These are phyloP conservation scores for Lupinus albus DNA, from an alignment of 306 rosid species.

Conservation along the genomic window DNA sequence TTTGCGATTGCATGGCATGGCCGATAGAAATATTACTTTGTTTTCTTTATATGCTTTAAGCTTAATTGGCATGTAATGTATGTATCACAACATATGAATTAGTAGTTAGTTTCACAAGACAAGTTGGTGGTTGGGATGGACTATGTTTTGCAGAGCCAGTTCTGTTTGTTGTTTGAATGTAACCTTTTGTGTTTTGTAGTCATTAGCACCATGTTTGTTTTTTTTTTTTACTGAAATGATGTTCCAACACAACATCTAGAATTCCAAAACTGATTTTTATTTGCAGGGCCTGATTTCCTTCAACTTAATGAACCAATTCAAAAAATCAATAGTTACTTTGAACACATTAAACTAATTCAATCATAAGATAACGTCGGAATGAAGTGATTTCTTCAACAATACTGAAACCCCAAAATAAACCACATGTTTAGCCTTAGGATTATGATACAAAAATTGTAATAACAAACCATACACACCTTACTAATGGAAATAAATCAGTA, in stretches of 20 bases:
- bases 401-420: too few species aligned
- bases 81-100: conserved; percentile 38
- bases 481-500: conserved; percentile 16
- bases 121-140: conserved; percentile 25
- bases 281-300: neutral
- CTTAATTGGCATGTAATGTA: conserved; percentile 33
- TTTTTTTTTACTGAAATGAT: conserved; percentile 32
- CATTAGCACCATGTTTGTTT: neutral
- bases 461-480: neutral
- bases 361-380: too few species aligned
- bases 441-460: neutral
- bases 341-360: too few species aligned
- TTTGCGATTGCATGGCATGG: conserved; percentile 24
- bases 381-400: too few species aligned
- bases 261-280: conserved; percentile 7
- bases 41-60: conserved; percentile 35
- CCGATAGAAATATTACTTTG: conserved; percentile 11
- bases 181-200: conserved; percentile 34
- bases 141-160: conserved; percentile 21
- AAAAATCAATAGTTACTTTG: neutral
- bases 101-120: conserved; percentile 30
- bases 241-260: conserved; percentile 20
- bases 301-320: too few species aligned
- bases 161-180: conserved; percentile 41
- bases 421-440: conserved; percentile 5